A percentile compares a stretch with the other conserved stretches of the same genome.
Conservation (phyloP, 192 early-diverging fungal genomes). For the Podochytrium sp. region DNA sequence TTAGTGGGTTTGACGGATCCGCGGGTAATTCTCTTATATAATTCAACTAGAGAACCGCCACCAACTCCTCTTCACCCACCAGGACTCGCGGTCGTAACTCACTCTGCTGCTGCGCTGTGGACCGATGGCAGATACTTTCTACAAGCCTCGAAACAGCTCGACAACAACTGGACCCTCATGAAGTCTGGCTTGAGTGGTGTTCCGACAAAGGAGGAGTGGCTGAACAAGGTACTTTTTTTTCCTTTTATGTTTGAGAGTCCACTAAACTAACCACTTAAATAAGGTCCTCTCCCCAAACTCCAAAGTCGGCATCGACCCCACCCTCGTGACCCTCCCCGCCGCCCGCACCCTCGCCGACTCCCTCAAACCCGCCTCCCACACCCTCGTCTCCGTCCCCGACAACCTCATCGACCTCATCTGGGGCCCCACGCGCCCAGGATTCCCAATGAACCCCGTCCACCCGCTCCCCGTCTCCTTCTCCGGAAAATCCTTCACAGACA, state of each 20-base stretch:
- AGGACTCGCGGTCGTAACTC: conserved; percentile 84
- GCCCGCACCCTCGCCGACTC: conserved; percentile 59
- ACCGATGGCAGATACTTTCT: conserved; percentile 98
- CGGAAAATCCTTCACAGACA: conserved; percentile 55
- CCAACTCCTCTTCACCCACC: too few relatives aligned
- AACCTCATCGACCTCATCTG: conserved; percentile 91
- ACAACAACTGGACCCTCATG: conserved; percentile 92
- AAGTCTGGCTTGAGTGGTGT: conserved; percentile 87
- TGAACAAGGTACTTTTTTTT: conserved; percentile 54
- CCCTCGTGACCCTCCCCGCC: conserved; percentile 75
- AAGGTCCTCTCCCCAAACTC: conserved; percentile 63
- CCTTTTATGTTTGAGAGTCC: not conserved
- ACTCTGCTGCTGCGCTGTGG: conserved; percentile 82
- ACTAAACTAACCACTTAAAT: not conserved
- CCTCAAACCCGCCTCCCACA: conserved; percentile 62
- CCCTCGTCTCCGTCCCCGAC: conserved; percentile 69
- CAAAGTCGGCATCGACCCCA: conserved; percentile 93
- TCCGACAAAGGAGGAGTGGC: conserved; percentile 88
- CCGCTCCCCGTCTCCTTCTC: conserved; percentile 75
- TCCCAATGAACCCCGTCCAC: conserved; percentile 67
- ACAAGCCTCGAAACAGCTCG: conserved; percentile 91
- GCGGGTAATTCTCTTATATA: conserved; percentile 62
- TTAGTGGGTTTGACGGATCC: conserved; percentile 97
- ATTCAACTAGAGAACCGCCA: not conserved
- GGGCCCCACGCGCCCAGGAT: conserved; percentile 70